phyloP scores from a whole-genome alignment of 1,284 basidiomycete species.

The Trametes sp. region DNA sequence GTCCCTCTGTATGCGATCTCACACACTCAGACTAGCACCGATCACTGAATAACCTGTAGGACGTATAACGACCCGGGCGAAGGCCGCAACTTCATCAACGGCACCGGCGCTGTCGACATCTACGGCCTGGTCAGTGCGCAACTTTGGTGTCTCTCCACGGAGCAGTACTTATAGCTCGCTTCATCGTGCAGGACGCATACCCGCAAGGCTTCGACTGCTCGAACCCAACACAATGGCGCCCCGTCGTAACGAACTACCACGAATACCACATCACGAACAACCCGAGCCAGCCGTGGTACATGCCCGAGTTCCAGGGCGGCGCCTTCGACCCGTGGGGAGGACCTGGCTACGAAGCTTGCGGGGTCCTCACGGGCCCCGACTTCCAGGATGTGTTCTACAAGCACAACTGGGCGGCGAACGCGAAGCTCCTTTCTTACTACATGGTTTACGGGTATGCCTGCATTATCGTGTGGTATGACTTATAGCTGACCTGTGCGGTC shows the following conservation, averaged over 20 bases:
- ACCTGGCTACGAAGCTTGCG: slow-evolving; percentile 61
- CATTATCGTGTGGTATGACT: too few relatives aligned
- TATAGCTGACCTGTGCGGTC: not conserved
- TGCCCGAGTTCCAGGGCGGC: slow-evolving; percentile 65
- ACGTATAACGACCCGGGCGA: slow-evolving; percentile 76
- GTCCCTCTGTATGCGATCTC: slow-evolving; percentile 57
- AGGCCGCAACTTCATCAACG: slow-evolving; percentile 71
- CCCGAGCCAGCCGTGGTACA: slow-evolving; percentile 68
- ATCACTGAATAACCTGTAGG: slow-evolving; percentile 16
- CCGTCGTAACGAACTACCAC: slow-evolving; percentile 63
- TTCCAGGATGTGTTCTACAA: slow-evolving; percentile 81
- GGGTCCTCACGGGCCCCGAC: slow-evolving; percentile 68
- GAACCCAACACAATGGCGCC: slow-evolving; percentile 64
- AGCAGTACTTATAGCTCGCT: not conserved
- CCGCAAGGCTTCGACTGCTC: slow-evolving; percentile 81
- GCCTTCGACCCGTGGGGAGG: slow-evolving; percentile 80
- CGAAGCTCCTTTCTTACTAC: slow-evolving; percentile 80
- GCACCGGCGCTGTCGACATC: slow-evolving; percentile 63
- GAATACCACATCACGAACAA: slow-evolving; percentile 64
- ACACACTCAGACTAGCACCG: too few relatives aligned
- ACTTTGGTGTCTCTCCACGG: not conserved
- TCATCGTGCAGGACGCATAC: slow-evolving; percentile 59
- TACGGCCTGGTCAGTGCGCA: slow-evolving; percentile 51
- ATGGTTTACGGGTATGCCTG: slow-evolving; percentile 73
- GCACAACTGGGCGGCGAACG: slow-evolving; percentile 79